Evolutionary conservation across 305 asterid genomes (phyloP).

Genomic region (Rubia balearica): DNA sequence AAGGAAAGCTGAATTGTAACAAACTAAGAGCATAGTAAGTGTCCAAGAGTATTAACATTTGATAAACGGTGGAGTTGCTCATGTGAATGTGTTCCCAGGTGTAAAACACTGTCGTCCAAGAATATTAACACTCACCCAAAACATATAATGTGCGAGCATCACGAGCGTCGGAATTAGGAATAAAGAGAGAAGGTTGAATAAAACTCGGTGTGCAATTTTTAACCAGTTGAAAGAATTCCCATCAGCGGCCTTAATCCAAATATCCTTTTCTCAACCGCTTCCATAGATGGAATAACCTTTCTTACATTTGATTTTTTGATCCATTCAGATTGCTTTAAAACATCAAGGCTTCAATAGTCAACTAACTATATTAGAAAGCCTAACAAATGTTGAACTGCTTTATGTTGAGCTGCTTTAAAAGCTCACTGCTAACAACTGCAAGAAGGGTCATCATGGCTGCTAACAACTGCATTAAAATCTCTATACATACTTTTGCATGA

Average conservation of each 20-base stretch:
- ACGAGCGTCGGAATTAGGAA: background rate
- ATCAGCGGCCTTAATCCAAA: conserved; percentile 81
- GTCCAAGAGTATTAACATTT: conserved; percentile 47
- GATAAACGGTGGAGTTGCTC: conserved; percentile 94
- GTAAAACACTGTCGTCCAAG: conserved; percentile 27
- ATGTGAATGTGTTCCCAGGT: conserved; percentile 98
- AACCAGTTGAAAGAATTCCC: conserved; percentile 81
- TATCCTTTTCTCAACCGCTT: conserved; percentile 67
- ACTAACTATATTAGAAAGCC: no score
- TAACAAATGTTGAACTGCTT: no score
- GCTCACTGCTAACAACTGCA: no score
- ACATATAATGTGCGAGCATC: background rate
- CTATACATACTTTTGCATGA: no score
- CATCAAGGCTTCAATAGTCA: no score
- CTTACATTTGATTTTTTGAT: conserved; percentile 85
- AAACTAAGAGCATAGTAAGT: conserved; percentile 3
- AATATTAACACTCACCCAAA: conserved; percentile 58
- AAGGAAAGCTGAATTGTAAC: background rate
- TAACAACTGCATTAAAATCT: no score
- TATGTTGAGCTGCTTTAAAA: no score
- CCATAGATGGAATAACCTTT: conserved; percentile 82
- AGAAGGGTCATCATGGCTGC: no score
- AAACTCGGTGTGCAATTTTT: conserved; percentile 6
- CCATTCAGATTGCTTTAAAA: conserved; percentile 98
- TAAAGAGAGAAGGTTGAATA: conserved; percentile 14